Conservation (phyloP, 495 filamentous ascomycete genomes). For the Lasiosphaeria hispida region DNA sequence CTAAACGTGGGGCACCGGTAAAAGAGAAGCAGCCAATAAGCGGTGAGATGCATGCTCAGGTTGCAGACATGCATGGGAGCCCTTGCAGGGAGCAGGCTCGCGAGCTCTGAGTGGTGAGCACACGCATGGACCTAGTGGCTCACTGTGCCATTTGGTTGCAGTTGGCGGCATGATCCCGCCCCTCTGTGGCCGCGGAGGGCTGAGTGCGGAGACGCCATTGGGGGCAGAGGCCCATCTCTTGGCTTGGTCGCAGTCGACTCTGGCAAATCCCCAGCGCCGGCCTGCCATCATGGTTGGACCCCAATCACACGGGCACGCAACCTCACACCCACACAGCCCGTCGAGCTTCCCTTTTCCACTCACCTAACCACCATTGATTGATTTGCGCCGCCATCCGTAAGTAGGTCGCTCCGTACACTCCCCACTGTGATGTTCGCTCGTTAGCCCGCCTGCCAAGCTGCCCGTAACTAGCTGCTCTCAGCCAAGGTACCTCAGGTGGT, state of each 20-base stretch:
- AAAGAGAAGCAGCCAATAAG: conserved; percentile 1
- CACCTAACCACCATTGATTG: no score
- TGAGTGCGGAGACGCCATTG: not conserved
- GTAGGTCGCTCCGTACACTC: no score
- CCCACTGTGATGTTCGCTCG: no score
- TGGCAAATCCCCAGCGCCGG: not conserved
- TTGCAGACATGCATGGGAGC: conserved; percentile 2
- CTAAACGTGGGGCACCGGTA: not conserved
- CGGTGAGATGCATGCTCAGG: conserved; percentile 2
- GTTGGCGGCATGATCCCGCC: not conserved
- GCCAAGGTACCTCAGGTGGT: no score
- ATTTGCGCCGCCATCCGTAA: no score
- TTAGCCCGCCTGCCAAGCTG: no score
- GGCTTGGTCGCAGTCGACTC: not conserved
- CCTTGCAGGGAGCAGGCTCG: conserved; percentile 1
- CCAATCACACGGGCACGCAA: conserved; percentile 6
- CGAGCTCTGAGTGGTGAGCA: conserved; percentile 3
- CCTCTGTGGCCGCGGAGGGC: not conserved
- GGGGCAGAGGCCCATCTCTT: no score
- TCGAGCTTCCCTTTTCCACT: not conserved
- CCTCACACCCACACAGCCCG: not conserved
- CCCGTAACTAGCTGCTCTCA: no score
- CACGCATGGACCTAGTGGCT: not conserved
- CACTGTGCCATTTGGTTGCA: no score
- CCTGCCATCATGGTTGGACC: not conserved